These are phyloP conservation scores for Scortechinia acanthostroma DNA, from an alignment of 2,329 filamentous ascomycete genomes.

Conservation along the genomic window DNA sequence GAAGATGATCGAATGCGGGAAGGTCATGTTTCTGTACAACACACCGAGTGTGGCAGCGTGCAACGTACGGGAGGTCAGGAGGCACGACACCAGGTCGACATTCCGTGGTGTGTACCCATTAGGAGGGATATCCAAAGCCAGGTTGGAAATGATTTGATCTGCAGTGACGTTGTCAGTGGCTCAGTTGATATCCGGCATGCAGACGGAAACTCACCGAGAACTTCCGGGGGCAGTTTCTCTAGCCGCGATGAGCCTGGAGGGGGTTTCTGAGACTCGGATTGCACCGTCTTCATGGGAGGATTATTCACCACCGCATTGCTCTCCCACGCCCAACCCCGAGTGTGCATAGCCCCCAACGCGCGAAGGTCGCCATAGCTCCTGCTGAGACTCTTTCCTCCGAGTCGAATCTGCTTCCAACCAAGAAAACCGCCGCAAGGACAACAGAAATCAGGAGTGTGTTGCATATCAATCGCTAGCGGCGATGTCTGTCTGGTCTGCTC, in stretches of 20 bases:
- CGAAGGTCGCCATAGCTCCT: constrained; percentile 54
- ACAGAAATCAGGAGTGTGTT: constrained; percentile 33
- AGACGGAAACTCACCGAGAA: constrained; percentile 16
- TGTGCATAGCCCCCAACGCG: constrained; percentile 31
- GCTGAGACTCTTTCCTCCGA: constrained; percentile 50
- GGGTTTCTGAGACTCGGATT: neutral
- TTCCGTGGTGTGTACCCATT: constrained; percentile 73
- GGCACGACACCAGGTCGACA: constrained; percentile 68
- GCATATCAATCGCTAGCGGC: neutral
- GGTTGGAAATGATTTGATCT: constrained; percentile 70
- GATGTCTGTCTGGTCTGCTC: constrained; percentile 11
- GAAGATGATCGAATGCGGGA: constrained; percentile 78
- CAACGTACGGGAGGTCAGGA: constrained; percentile 69
- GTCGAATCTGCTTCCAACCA: constrained; percentile 56
- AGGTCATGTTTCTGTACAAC: constrained; percentile 73
- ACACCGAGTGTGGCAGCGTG: constrained; percentile 69
- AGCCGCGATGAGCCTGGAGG: neutral
- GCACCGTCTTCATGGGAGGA: constrained; percentile 1
- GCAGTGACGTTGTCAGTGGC: constrained; percentile 3
- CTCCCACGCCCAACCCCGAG: constrained; percentile 33
- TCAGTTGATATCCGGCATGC: constrained; percentile 53
- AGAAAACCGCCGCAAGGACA: constrained; percentile 47
- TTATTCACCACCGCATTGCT: constrained; percentile 20
- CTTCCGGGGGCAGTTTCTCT: neutral
- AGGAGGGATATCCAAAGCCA: constrained; percentile 67